These are phyloP conservation scores for Escovopsis sp. DNA, from an alignment of 2,329 filamentous ascomycete species.

Conservation along the genomic window DNA sequence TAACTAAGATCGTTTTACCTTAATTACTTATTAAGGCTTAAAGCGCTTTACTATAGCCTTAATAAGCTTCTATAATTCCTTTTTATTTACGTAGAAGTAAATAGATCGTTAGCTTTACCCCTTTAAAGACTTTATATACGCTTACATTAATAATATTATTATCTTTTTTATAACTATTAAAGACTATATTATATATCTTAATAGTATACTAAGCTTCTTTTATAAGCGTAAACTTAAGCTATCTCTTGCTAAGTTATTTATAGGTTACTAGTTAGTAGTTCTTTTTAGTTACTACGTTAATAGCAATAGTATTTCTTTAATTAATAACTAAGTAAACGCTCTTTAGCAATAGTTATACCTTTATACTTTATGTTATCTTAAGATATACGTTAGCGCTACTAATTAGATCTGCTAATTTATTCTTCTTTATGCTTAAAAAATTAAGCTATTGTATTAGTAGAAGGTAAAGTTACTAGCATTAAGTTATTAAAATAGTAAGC, in stretches of 20 bases:
- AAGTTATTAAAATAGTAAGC: too few relatives aligned
- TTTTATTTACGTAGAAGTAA: too few relatives aligned
- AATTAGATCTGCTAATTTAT: neutral
- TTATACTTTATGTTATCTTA: neutral
- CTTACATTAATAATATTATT: neutral
- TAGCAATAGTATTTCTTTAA: neutral
- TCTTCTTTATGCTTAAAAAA: too few relatives aligned
- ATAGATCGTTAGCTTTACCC: too few relatives aligned
- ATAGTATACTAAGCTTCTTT: neutral
- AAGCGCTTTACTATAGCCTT: neutral
- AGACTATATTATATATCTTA: neutral
- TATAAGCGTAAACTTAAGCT: neutral
- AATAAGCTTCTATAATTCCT: too few relatives aligned
- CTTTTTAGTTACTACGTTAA: neutral
- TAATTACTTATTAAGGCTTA: constrained; percentile 1
- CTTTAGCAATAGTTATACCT: neutral
- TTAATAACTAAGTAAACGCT: neutral
- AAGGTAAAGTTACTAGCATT: neutral
- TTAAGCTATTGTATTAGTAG: neutral
- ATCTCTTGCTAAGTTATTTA: neutral
- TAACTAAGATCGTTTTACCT: neutral
- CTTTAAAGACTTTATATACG: neutral
- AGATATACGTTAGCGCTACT: neutral
- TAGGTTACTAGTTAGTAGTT: neutral
- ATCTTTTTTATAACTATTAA: neutral